Evolutionary conservation across 371 early-diverging fungal genomes (phyloP).

Genomic region (Saksenaea oblongispora): DNA sequence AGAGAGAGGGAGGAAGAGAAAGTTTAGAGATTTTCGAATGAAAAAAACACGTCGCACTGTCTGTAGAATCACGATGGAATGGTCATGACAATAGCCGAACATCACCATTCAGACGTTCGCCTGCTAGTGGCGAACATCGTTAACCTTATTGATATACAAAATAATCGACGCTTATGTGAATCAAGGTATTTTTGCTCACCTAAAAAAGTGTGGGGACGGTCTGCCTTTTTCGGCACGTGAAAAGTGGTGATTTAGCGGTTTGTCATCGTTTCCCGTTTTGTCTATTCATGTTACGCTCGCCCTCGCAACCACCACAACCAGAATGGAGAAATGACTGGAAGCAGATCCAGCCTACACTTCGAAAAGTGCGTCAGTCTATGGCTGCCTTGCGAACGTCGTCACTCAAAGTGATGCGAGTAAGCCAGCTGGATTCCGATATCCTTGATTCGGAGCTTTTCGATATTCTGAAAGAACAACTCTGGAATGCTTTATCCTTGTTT

Average conservation of each 20-base stretch:
- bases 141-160: no score
- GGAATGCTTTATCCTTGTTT: constrained; percentile 62
- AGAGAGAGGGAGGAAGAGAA: no score
- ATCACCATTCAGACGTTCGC: no score
- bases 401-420: constrained; percentile 75
- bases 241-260: background rate
- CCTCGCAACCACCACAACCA: constrained; percentile 37
- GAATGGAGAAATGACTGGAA: constrained; percentile 63
- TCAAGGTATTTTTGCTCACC: no score
- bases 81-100: no score
- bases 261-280: constrained; percentile 6
- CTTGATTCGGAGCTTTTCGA: constrained; percentile 77
- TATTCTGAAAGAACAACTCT: constrained; percentile 77
- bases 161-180: no score
- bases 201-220: background rate
- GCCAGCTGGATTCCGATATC: constrained; percentile 87
- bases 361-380: constrained; percentile 54
- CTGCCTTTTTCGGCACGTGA: constrained; percentile 1
- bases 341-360: constrained; percentile 54
- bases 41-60: no score
- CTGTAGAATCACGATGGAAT: no score
- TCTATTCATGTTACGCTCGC: constrained; percentile 26
- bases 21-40: no score
- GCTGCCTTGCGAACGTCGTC: constrained; percentile 57
- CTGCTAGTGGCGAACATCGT: no score